Percentiles rank a stretch among this genome's conserved stretches.
phyloP scores from a whole-genome alignment of 2,329 filamentous ascomycete species.

The Epichloe uncinata region DNA sequence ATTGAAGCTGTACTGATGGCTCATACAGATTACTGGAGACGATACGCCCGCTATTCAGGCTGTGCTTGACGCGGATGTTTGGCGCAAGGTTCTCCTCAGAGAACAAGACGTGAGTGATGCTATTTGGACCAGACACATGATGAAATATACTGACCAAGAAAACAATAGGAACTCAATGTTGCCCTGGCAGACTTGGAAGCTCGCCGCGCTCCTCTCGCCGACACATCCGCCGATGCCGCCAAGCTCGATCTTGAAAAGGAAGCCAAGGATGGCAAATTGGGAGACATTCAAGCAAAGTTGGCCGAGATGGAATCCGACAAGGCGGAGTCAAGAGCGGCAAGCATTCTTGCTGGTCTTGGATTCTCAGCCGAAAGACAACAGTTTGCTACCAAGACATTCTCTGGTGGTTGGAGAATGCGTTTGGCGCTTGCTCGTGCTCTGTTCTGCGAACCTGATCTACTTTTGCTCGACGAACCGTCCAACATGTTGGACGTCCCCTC shows the following conservation, averaged over 20 bases:
- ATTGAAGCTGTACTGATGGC: slow-evolving; percentile 6
- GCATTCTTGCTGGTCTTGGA: slow-evolving; percentile 89
- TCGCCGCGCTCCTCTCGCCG: slow-evolving; percentile 67
- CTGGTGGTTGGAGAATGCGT: slow-evolving; percentile 99
- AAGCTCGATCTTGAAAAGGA: slow-evolving; percentile 79
- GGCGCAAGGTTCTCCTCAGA: slow-evolving; percentile 85
- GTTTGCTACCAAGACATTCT: slow-evolving; percentile 92
- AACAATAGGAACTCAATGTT: slow-evolving; percentile 53
- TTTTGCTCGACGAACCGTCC: slow-evolving; percentile 96
- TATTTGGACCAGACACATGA: background rate
- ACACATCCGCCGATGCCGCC: slow-evolving; percentile 80
- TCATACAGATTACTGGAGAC: slow-evolving; percentile 67
- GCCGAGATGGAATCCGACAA: slow-evolving; percentile 99
- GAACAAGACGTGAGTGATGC: slow-evolving; percentile 60
- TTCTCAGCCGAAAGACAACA: slow-evolving; percentile 92
- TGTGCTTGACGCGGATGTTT: slow-evolving; percentile 93
- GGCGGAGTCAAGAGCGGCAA: slow-evolving; percentile 87
- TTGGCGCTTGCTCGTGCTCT: slow-evolving; percentile 85
- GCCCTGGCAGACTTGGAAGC: slow-evolving; percentile 66
- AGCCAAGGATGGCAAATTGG: slow-evolving; percentile 77
- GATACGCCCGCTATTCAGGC: slow-evolving; percentile 92
- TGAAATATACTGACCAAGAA: background rate
- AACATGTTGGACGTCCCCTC: slow-evolving; percentile 99
- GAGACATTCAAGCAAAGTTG: slow-evolving; percentile 82
- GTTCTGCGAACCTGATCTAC: slow-evolving; percentile 92